Base-by-base conservation (phyloP, 1,284 basidiomycete genomes). In the Cryptococcus sp. region DNA sequence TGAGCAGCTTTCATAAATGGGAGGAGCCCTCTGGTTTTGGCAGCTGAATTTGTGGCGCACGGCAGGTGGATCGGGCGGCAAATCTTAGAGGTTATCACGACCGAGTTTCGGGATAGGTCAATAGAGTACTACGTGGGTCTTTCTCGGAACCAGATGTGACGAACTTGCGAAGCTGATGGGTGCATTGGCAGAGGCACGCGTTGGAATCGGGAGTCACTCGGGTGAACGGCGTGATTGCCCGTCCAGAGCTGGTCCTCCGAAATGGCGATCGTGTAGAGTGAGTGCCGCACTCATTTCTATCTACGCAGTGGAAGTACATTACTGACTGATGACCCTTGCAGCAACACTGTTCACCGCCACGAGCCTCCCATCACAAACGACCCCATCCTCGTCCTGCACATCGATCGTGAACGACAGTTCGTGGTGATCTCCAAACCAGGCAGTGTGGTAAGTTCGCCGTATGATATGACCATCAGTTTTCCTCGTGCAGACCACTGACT, bases 371-470 rank as follows among this genome's bases (percentile, higher is more conserved):
- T 98, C 3, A 89, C 92, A 1, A 86, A 89, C 6, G 89, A 84
- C 11, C 89, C 91, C 0, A 86, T 98, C 51, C 84, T 87, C 61
- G 83, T 98, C 46, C 79, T 97, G 7, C 79, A 82, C 64, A 83
- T 87, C 46, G 90, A 97, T 74, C 81, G 81, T 16, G 85, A 89
- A 60, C 83, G 86, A 38, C 84, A 89, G 59, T 89, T 96, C 61
- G 83, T 98, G 28, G 89, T 98, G 13, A 88, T 99, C 33, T 88
- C 94, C 71, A 97, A 97, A 79, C 93, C 93, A 4, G 93, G 92
- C 16, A 90, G 88, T 70, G 89, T 96, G 71, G 89, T 89, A 75
- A 78, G 87, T 85, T 47, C 16, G n/a, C 42, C 12, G 40, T 15
- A 18, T n/a, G 38, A 43, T 54, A 45, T n/a, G 28, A 28, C 45